phyloP scores from a whole-genome alignment of 768 basidiomycete species.

The Kwoniella heveanensis region DNA sequence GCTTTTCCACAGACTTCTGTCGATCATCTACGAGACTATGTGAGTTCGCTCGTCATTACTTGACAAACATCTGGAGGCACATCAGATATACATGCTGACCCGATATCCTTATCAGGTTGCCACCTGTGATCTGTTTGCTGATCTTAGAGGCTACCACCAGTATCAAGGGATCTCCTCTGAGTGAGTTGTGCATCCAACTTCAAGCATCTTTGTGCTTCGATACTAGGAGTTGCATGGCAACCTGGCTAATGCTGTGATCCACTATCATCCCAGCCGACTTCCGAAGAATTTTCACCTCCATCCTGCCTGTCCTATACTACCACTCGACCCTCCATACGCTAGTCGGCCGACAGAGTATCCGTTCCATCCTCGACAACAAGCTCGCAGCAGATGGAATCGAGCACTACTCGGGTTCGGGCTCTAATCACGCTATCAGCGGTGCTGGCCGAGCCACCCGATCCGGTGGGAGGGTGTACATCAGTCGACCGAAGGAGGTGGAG shows the following conservation, averaged over 20 bases:
- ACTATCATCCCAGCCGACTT: constrained; percentile 2
- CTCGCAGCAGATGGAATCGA: constrained; percentile 6
- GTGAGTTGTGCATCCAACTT: too few species aligned
- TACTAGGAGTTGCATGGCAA: too few species aligned
- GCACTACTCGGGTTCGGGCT: neutral
- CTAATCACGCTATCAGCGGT: constrained; percentile 1
- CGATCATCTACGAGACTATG: constrained; percentile 13
- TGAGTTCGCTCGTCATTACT: too few species aligned
- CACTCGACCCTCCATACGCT: constrained; percentile 9
- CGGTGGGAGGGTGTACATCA: constrained; percentile 5
- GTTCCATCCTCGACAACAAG: neutral
- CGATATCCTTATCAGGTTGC: too few species aligned
- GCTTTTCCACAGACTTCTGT: constrained; percentile 8
- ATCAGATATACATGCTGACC: too few species aligned
- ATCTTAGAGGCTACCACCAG: constrained; percentile 10
- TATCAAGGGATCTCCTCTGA: constrained; percentile 10
- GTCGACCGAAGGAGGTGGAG: constrained; percentile 1
- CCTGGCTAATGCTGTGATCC: neutral
- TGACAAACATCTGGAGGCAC: too few species aligned
- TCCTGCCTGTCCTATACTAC: constrained; percentile 14
- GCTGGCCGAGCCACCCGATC: neutral
- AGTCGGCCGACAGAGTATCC: constrained; percentile 6
- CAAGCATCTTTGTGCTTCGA: too few species aligned
- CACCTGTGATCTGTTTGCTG: constrained; percentile 12
- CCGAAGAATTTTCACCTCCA: constrained; percentile 9